phyloP scores from a whole-genome alignment of 2,329 filamentous ascomycete genomes.

The Hymenoscyphus linearis region DNA sequence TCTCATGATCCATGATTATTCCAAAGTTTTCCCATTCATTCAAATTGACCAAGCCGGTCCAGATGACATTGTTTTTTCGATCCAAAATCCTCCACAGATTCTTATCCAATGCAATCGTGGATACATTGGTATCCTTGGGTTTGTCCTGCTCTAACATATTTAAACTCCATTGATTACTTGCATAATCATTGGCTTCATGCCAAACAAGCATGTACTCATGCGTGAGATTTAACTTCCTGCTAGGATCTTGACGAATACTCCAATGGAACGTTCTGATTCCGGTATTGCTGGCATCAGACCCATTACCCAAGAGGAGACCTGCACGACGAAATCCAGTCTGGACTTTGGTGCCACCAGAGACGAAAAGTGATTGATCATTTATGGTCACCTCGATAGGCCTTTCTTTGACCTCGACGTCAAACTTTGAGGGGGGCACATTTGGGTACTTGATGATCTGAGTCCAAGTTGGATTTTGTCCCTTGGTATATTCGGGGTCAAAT shows the following conservation, averaged over 20 bases:
- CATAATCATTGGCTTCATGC: conserved; percentile 43
- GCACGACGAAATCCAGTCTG: conserved; percentile 56
- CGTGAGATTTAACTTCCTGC: conserved; percentile 50
- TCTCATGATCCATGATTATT: conserved; percentile 49
- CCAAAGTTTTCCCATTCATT: conserved; percentile 56
- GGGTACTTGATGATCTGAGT: conserved; percentile 46
- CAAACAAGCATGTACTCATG: conserved; percentile 57
- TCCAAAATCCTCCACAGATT: conserved; percentile 15
- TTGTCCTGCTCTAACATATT: conserved; percentile 44
- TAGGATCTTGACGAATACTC: conserved; percentile 47
- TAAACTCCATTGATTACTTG: conserved; percentile 47
- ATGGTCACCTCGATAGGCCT: conserved; percentile 21
- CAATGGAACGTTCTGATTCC: conserved; percentile 58
- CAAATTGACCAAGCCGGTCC: conserved; percentile 36
- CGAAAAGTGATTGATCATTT: conserved; percentile 51
- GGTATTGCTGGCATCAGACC: conserved; percentile 43
- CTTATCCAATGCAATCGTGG: conserved; percentile 25
- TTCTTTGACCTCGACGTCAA: conserved; percentile 5
- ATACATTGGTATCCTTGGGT: conserved; percentile 38
- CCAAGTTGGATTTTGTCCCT: conserved; percentile 48
- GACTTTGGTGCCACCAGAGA: conserved; percentile 39
- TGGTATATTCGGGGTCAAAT: conserved; percentile 48
- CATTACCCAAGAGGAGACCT: conserved; percentile 45
- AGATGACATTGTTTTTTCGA: conserved; percentile 38
- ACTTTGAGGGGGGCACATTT: conserved; percentile 25